Evolutionary conservation across 495 filamentous ascomycete species (phyloP).

Genomic region (Xylaria grammica): DNA sequence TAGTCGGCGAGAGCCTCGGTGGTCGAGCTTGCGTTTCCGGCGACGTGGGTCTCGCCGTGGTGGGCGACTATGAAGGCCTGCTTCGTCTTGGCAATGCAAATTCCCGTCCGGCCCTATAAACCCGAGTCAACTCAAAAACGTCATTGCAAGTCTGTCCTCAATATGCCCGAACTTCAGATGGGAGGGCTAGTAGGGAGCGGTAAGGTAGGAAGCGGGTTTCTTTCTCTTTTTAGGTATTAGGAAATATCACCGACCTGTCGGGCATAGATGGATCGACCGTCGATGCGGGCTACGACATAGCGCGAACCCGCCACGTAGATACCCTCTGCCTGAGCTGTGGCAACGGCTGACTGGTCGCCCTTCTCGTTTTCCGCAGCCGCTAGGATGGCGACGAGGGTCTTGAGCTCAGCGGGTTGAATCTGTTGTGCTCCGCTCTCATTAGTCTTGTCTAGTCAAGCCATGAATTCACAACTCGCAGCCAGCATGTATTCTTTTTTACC

Average conservation of each 20-base stretch:
- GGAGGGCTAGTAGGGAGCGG: background rate
- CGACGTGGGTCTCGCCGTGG: slow-evolving; percentile 72
- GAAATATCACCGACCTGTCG: slow-evolving; percentile 68
- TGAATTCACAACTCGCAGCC: background rate
- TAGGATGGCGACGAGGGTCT: slow-evolving; percentile 55
- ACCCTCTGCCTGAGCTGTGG: slow-evolving; percentile 60
- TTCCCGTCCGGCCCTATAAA: slow-evolving; percentile 76
- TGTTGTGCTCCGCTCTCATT: slow-evolving; percentile 34
- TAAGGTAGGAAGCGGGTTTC: background rate
- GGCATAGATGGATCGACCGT: slow-evolving; percentile 80
- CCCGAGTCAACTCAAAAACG: slow-evolving; percentile 12
- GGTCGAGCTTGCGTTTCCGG: slow-evolving; percentile 66
- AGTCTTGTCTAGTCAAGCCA: slow-evolving; percentile 9
- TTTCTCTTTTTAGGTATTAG: background rate
- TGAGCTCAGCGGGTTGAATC: slow-evolving; percentile 65
- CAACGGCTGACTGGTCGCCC: slow-evolving; percentile 38
- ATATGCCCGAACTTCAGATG: background rate
- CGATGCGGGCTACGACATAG: slow-evolving; percentile 74
- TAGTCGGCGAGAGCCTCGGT: slow-evolving; percentile 78
- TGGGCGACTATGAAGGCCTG: slow-evolving; percentile 87
- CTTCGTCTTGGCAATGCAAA: slow-evolving; percentile 78
- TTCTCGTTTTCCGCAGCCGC: slow-evolving; percentile 43
- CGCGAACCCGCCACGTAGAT: slow-evolving; percentile 71
- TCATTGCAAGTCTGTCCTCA: slow-evolving; percentile 1
- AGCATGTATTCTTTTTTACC: background rate